A percentile compares a stretch with the other conserved stretches of the same genome.
Conservation (phyloP, 1,284 basidiomycete species). For the Cryptococcus sp. region DNA sequence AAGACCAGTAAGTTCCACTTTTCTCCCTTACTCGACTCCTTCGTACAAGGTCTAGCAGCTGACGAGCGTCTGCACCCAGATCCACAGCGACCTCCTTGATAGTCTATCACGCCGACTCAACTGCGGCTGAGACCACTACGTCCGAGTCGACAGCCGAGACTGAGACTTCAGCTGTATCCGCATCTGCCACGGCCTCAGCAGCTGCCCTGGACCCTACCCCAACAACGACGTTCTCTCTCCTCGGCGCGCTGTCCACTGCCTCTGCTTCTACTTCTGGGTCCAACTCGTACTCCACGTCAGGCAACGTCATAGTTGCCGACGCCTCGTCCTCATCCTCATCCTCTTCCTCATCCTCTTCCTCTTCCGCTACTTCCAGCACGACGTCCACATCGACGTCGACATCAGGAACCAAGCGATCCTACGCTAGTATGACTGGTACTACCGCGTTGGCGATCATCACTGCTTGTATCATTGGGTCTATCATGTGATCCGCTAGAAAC, state of each 20-base stretch:
- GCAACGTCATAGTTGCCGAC: background rate
- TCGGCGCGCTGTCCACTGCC: conserved; percentile 3
- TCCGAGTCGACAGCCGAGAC: background rate
- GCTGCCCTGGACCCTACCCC: conserved; percentile 13
- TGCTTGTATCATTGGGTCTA: too few species aligned
- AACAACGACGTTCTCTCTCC: conserved; percentile 10
- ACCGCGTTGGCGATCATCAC: too few species aligned
- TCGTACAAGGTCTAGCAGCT: background rate
- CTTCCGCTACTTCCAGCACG: too few species aligned
- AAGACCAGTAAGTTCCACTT: background rate
- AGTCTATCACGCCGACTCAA: conserved; percentile 2
- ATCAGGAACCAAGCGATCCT: too few species aligned
- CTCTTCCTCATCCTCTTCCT: too few species aligned
- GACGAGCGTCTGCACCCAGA: background rate
- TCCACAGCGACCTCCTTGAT: conserved; percentile 10
- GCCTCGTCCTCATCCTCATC: background rate
- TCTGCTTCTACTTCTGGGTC: background rate
- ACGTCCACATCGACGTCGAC: too few species aligned
- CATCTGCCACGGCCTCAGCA: background rate
- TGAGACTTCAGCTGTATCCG: background rate
- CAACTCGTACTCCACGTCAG: background rate
- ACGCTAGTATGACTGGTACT: too few species aligned
- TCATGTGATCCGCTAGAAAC: too few species aligned
- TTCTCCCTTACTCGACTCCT: background rate
- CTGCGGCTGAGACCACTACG: too few species aligned